phyloP scores from a whole-genome alignment of 192 early-diverging fungal species.

The Linnemannia schmuckeri region DNA sequence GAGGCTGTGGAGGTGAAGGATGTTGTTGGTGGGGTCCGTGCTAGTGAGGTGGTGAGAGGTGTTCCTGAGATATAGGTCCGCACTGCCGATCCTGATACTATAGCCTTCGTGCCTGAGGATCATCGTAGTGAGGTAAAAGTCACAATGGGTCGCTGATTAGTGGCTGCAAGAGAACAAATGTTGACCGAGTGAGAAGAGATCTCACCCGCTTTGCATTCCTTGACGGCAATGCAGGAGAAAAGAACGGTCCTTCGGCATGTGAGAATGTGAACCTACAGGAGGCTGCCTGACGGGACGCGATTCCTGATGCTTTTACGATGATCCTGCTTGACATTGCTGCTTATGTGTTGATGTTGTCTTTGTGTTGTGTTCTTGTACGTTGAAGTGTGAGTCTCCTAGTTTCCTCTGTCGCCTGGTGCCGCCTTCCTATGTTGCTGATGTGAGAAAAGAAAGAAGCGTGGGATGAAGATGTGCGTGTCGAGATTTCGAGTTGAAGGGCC shows the following conservation, averaged over 20 bases:
- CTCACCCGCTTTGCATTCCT: neutral
- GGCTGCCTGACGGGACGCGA: neutral
- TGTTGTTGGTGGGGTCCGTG: neutral
- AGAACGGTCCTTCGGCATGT: neutral
- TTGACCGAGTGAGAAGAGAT: too few relatives aligned
- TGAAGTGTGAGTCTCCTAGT: neutral
- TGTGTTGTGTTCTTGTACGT: neutral
- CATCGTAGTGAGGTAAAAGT: neutral
- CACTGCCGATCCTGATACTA: neutral
- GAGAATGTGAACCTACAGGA: neutral
- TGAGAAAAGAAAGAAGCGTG: neutral
- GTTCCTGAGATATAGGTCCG: neutral
- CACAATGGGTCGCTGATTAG: neutral
- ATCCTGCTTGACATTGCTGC: conserved; percentile 4
- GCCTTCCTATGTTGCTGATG: neutral
- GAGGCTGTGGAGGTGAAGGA: neutral
- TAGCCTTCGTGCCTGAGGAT: neutral
- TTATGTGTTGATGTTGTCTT: neutral
- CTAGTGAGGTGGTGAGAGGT: neutral
- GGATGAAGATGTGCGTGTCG: neutral
- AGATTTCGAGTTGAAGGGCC: neutral
- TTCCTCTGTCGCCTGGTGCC: neutral
- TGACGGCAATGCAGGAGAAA: neutral
- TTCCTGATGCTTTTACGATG: neutral
- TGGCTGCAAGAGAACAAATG: neutral